phyloP scores from a whole-genome alignment of 116 monocot genomes.

The Papilionanthe hybrid region DNA sequence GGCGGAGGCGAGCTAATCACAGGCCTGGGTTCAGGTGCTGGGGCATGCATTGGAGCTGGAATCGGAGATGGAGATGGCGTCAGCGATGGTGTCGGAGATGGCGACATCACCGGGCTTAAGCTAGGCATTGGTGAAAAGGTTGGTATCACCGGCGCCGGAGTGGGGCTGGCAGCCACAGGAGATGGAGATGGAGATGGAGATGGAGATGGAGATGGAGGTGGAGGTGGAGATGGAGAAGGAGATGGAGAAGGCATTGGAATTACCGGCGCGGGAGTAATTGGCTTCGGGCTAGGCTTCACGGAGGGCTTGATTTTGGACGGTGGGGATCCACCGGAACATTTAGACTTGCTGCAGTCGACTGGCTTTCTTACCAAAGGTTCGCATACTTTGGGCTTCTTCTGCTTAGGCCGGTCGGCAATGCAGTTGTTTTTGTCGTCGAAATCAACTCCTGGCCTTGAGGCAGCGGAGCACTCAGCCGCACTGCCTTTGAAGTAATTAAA shows the following conservation, averaged over 20 bases:
- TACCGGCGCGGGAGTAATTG: background rate
- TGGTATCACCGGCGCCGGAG: no score
- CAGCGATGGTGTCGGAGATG: no score
- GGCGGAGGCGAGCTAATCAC: no score
- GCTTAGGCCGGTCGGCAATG: slow-evolving; percentile 28
- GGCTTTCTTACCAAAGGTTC: slow-evolving; percentile 10
- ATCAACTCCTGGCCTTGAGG: slow-evolving; percentile 4
- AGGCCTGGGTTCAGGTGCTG: no score
- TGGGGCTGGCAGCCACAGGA: no score
- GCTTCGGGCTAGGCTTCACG: background rate
- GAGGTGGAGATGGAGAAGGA: no score
- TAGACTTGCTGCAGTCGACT: slow-evolving; percentile 18
- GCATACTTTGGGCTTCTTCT: slow-evolving; percentile 38
- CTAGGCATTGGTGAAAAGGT: no score
- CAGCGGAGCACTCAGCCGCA: slow-evolving; percentile 28
- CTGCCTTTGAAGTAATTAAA: slow-evolving; percentile 63
- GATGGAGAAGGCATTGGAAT: background rate
- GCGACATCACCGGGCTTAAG: no score
- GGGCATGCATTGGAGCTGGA: no score
- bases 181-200: no score
- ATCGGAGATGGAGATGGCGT: no score
- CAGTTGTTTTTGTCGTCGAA: slow-evolving; percentile 58
- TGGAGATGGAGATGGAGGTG: no score
- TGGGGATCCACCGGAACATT: background rate
- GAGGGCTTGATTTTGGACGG: background rate